phyloP scores from a whole-genome alignment of 2,329 filamentous ascomycete species.

The Neofusicoccum sp. region DNA sequence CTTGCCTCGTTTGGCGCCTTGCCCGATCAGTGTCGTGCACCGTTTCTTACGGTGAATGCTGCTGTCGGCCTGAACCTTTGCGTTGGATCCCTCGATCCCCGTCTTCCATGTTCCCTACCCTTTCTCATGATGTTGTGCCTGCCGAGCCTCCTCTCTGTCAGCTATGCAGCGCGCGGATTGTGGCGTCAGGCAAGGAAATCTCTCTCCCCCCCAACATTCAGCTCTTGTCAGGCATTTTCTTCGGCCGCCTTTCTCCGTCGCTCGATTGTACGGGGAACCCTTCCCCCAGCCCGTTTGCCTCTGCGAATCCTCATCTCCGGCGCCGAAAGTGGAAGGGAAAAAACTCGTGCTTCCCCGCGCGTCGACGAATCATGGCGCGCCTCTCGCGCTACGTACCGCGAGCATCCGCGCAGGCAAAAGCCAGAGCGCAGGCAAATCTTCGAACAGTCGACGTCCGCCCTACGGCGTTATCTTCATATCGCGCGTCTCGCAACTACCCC shows the following conservation, averaged over 20 bases:
- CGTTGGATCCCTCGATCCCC: background rate
- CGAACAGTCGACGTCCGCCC: no score
- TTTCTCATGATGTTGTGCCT: background rate
- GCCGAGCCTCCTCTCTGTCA: background rate
- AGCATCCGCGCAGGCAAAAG: background rate
- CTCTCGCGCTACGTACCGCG: background rate
- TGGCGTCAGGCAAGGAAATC: background rate
- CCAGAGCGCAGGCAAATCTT: background rate
- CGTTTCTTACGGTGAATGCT: background rate
- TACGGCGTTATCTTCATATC: no score
- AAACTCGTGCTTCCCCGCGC: background rate
- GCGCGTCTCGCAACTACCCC: background rate
- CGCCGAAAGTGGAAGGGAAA: background rate
- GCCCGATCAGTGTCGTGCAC: slow-evolving; percentile 7
- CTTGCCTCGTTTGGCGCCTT: background rate
- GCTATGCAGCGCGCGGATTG: background rate
- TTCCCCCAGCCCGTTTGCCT: background rate
- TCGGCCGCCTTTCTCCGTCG: background rate
- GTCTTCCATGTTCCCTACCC: background rate
- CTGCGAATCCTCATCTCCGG: background rate
- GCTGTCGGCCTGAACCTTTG: background rate
- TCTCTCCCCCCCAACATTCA: background rate
- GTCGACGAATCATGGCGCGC: background rate
- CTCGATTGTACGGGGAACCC: background rate
- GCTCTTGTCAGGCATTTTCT: background rate